Evolutionary conservation across 2,329 filamentous ascomycete genomes (phyloP).

Genomic region (Cryphonectria japonica): DNA sequence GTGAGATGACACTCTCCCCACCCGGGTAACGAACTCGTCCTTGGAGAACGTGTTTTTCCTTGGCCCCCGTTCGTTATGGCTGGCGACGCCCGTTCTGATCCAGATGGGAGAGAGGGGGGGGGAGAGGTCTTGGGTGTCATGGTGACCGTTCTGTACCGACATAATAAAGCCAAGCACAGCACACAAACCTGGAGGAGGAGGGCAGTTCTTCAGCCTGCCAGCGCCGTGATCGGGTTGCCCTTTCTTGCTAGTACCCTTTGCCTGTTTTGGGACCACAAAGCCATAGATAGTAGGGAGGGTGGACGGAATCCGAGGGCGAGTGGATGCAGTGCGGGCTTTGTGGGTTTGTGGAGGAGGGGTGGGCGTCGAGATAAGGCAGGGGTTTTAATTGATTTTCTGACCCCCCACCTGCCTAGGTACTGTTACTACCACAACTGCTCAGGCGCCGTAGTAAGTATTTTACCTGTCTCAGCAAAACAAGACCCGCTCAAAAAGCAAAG

Average conservation of each 20-base stretch:
- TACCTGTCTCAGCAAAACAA: neutral
- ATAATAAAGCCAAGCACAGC: no score
- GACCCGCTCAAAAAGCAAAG: neutral
- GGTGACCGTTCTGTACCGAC: no score
- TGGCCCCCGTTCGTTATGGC: neutral
- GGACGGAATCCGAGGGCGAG: neutral
- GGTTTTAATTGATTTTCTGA: conserved; percentile 27
- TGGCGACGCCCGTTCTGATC: neutral
- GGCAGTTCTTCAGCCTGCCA: neutral
- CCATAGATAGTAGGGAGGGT: neutral
- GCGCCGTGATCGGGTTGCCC: neutral
- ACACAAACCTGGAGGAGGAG: no score
- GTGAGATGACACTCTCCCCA: neutral
- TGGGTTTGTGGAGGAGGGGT: neutral
- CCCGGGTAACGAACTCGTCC: neutral
- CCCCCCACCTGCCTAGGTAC: neutral
- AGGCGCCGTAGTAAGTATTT: conserved; percentile 26
- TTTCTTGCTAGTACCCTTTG: neutral
- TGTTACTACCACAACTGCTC: no score
- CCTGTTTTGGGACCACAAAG: neutral
- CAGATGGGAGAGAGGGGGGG: neutral
- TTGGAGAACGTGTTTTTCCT: neutral
- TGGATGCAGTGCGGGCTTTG: neutral
- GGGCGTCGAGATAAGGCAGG: conserved; percentile 16
- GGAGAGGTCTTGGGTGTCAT: no score